A percentile compares a stretch with the other conserved stretches of the same genome.
phyloP scores from a whole-genome alignment of 495 filamentous ascomycete genomes.

The Xylaria palmicola region DNA sequence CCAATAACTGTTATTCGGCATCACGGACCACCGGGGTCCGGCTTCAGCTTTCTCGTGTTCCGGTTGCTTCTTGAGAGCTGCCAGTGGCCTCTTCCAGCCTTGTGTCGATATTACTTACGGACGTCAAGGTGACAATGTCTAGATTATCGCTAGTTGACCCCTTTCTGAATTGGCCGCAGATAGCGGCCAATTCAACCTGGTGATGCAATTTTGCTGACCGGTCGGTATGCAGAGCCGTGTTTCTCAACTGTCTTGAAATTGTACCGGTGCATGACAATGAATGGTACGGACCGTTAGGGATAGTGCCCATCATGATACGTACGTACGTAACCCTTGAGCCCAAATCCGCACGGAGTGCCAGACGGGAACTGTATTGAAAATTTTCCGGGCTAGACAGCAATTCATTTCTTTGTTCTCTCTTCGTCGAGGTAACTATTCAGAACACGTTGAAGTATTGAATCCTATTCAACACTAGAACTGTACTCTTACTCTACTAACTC shows the following conservation, averaged over 20 bases:
- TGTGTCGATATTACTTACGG: background rate
- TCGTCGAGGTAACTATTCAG: background rate
- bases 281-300: background rate
- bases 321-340: background rate
- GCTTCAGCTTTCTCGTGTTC: background rate
- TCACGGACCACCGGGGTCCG: slow-evolving; percentile 15
- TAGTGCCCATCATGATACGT: background rate
- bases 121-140: background rate
- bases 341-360: background rate
- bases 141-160: background rate
- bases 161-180: background rate
- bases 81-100: slow-evolving; percentile 1
- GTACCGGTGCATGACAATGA: background rate
- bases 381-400: background rate
- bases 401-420: background rate
- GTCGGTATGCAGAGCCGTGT: background rate
- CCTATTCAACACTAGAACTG: background rate
- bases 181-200: background rate
- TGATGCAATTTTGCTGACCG: background rate
- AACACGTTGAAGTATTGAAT: too few species aligned
- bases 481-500: background rate
- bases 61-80: background rate
- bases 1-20: slow-evolving; percentile 11
- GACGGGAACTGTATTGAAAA: background rate
- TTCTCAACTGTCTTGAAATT: background rate